Evolutionary conservation across 2,329 filamentous ascomycete species (phyloP).

Genomic region (Endothia cerciana): DNA sequence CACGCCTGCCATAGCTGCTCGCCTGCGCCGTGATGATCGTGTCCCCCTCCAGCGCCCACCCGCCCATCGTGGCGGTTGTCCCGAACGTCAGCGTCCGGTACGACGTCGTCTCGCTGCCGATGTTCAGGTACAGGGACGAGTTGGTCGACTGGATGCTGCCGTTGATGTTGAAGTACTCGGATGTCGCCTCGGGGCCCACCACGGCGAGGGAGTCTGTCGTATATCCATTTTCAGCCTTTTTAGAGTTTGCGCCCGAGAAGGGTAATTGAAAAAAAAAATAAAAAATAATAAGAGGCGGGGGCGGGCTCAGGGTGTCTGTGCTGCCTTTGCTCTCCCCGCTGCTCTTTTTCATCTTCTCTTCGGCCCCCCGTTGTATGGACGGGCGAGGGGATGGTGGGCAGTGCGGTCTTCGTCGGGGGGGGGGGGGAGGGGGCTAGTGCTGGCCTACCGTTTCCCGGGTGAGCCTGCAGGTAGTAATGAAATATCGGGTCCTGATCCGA

Average conservation of each 20-base stretch:
- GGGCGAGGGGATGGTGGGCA: neutral
- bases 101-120: conserved; percentile 48
- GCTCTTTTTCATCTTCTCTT: no score
- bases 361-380: no score
- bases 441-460: conserved; percentile 44
- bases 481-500: conserved; percentile 54
- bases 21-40: conserved; percentile 49
- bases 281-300: no score
- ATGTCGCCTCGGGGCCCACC: conserved; percentile 53
- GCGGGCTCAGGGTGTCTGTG: neutral
- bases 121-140: conserved; percentile 52
- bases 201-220: conserved; percentile 46
- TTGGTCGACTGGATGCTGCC: conserved; percentile 40
- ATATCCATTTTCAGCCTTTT: conserved; percentile 16
- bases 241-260: no score
- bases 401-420: neutral
- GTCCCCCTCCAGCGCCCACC: conserved; percentile 54
- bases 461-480: conserved; percentile 56
- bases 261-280: no score
- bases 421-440: conserved; percentile 19
- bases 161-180: conserved; percentile 54
- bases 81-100: conserved; percentile 57
- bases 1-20: conserved; percentile 49
- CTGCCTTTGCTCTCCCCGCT: no score
- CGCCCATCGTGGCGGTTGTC: conserved; percentile 45